A percentile compares a stretch with the other conserved stretches of the same genome.
Evolutionary conservation across 257 asterid species (phyloP).

Genomic region (Solanum chiquidenum): DNA sequence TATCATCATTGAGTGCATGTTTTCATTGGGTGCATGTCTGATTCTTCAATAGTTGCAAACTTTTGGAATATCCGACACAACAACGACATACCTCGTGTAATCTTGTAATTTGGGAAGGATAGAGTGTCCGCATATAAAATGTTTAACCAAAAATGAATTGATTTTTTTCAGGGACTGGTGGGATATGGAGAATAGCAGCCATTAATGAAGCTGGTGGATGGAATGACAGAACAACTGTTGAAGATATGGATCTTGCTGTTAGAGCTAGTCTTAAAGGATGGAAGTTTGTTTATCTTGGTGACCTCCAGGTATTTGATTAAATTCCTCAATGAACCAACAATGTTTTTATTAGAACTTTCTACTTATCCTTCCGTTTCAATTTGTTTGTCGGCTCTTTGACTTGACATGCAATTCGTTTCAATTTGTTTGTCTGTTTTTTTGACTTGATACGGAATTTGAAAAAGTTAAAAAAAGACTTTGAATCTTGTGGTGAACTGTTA

Average conservation of each 20-base stretch:
- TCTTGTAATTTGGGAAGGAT: background rate
- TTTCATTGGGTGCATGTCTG: background rate
- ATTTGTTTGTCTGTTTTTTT: background rate
- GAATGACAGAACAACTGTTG: constrained; percentile 93
- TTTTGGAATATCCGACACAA: too few species aligned
- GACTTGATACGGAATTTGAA: background rate
- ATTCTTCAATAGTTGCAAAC: too few species aligned
- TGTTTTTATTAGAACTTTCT: background rate
- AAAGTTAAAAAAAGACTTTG: background rate
- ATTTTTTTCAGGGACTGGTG: constrained; percentile 8
- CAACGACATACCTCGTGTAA: background rate
- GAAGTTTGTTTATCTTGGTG: constrained; percentile 85
- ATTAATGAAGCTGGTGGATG: constrained; percentile 96
- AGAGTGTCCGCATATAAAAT: background rate
- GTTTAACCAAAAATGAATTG: background rate
- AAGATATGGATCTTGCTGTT: constrained; percentile 97
- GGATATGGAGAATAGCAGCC: constrained; percentile 90
- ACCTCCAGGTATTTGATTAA: constrained; percentile 49
- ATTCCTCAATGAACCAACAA: background rate
- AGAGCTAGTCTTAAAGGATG: constrained; percentile 94
- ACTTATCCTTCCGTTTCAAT: background rate
- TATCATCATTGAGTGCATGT: background rate
- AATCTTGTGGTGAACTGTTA: background rate
- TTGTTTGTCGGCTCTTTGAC: background rate
- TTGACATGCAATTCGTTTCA: background rate